These are phyloP conservation scores for Cymbopogon citratus DNA, from an alignment of 176 grass and related monocot genomes.

Conservation along the genomic window DNA sequence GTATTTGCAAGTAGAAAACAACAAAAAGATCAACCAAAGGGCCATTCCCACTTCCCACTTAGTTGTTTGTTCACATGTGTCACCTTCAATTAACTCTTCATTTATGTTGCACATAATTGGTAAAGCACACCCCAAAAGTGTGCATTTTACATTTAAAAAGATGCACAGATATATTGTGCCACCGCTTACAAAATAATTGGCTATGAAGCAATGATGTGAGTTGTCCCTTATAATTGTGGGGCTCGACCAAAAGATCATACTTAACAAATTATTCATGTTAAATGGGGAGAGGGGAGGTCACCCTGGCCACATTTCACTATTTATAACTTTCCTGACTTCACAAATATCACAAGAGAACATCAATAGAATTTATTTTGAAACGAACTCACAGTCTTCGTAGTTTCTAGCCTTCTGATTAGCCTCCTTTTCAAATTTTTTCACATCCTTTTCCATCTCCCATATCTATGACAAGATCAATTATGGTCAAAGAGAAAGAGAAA, in stretches of 20 bases:
- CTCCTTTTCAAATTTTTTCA: constrained; percentile 74
- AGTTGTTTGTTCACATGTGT: background rate
- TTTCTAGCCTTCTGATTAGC: constrained; percentile 47
- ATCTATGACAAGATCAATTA: constrained; percentile 47
- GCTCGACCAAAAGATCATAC: background rate
- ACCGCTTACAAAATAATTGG: background rate
- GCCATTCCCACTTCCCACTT: background rate
- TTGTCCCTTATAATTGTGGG: background rate
- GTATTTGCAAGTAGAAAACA: background rate
- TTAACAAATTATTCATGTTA: background rate
- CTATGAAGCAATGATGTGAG: background rate
- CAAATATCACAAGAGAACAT: background rate
- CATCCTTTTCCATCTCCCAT: constrained; percentile 72
- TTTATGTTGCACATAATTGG: background rate
- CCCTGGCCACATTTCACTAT: background rate
- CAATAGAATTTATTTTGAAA: background rate
- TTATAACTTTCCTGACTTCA: background rate
- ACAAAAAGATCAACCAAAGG: background rate
- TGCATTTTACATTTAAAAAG: background rate
- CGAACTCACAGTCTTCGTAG: constrained; percentile 65
- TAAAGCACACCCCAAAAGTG: background rate
- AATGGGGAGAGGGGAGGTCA: background rate
- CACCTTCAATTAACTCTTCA: background rate
- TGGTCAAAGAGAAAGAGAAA: constrained; percentile 21
- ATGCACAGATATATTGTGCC: background rate